A percentile compares a stretch with the other conserved stretches of the same genome.
Evolutionary conservation across 2,329 filamentous ascomycete genomes (phyloP).

Genomic region (Rhynchosporium agropyri): DNA sequence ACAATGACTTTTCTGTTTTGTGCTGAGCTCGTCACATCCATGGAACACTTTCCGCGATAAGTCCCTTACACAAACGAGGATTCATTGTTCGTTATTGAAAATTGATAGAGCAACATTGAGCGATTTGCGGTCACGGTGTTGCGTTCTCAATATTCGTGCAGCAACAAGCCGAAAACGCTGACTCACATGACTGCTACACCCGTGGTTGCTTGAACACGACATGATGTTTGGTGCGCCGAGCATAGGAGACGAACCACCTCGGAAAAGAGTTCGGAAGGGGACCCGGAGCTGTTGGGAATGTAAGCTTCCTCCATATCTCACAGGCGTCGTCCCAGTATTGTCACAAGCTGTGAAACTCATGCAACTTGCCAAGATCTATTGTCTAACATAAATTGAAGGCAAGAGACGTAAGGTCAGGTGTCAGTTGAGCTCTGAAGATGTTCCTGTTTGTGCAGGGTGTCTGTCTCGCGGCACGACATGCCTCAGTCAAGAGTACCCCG

Average conservation of each 20-base stretch:
- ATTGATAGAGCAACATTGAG: too few relatives aligned
- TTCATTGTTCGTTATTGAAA: too few relatives aligned
- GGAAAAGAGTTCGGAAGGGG: conserved; percentile 49
- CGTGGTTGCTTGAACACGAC: conserved; percentile 7
- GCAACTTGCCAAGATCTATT: not conserved
- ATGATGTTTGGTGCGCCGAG: conserved; percentile 14
- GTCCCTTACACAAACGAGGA: too few relatives aligned
- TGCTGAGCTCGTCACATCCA: not conserved
- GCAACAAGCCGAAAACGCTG: not conserved
- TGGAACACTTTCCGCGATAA: not conserved
- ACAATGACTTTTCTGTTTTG: not conserved
- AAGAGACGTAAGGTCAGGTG: conserved; percentile 55
- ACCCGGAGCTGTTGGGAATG: conserved; percentile 62
- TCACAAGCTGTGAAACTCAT: not conserved
- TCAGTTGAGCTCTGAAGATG: conserved; percentile 46
- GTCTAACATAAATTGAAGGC: conserved; percentile 27
- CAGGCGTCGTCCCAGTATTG: not conserved
- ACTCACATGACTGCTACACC: not conserved
- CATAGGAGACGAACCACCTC: conserved; percentile 34
- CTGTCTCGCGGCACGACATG: conserved; percentile 45
- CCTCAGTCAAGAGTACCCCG: conserved; percentile 41
- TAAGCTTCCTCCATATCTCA: conserved; percentile 41
- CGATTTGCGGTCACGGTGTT: not conserved
- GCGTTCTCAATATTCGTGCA: not conserved
- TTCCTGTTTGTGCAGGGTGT: conserved; percentile 51